Conservation (phyloP, 2,329 filamentous ascomycete species). For the Penicillium paneum region DNA sequence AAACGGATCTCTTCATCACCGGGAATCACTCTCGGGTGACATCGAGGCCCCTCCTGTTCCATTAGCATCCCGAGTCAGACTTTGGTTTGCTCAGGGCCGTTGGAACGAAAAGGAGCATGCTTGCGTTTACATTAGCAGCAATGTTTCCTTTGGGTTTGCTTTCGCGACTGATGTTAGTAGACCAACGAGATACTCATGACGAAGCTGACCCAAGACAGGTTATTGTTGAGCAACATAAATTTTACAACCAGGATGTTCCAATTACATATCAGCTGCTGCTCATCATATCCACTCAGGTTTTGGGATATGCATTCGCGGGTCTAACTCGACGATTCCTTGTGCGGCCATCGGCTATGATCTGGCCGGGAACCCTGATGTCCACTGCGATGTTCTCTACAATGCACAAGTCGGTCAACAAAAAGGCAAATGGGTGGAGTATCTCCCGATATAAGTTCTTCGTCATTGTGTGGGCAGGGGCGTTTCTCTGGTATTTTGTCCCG, state of each 20-base stretch:
- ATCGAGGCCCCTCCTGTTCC: slow-evolving; percentile 18
- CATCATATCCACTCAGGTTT: slow-evolving; percentile 79
- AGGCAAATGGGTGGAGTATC: slow-evolving; percentile 77
- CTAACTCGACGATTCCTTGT: slow-evolving; percentile 78
- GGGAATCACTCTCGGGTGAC: slow-evolving; percentile 25
- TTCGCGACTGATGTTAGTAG: slow-evolving; percentile 70
- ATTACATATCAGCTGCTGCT: slow-evolving; percentile 77
- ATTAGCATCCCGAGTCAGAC: slow-evolving; percentile 50
- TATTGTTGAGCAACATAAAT: slow-evolving; percentile 84
- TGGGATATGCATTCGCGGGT: slow-evolving; percentile 83
- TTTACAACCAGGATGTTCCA: slow-evolving; percentile 77
- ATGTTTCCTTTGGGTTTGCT: slow-evolving; percentile 84
- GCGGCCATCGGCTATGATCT: slow-evolving; percentile 83
- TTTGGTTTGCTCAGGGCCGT: slow-evolving; percentile 73
- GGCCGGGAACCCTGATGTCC: slow-evolving; percentile 84
- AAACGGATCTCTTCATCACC: slow-evolving; percentile 56
- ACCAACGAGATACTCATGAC: not conserved
- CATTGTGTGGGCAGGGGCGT: slow-evolving; percentile 66
- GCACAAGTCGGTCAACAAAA: slow-evolving; percentile 78
- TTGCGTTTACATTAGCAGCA: slow-evolving; percentile 85
- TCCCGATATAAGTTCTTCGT: slow-evolving; percentile 83
- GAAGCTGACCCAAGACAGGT: slow-evolving; percentile 43
- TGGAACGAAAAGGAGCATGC: slow-evolving; percentile 91
- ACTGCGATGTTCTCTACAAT: slow-evolving; percentile 85
- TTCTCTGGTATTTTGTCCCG: slow-evolving; percentile 80